These are phyloP conservation scores for Ulota crispa DNA, from an alignment of 225 moss, liverwort and hornwort species.

Conservation along the genomic window DNA sequence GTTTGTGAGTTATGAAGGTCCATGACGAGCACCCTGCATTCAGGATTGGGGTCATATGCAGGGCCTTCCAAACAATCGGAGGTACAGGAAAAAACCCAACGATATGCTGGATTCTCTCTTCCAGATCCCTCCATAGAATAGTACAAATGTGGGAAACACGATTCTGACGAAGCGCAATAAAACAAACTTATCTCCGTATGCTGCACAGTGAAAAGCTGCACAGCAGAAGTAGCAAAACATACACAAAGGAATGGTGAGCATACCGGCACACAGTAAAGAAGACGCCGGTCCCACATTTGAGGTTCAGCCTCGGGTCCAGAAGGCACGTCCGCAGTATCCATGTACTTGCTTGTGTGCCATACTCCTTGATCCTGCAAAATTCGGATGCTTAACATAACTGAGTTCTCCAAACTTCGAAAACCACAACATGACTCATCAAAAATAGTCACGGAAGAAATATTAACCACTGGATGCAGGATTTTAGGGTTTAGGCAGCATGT, in stretches of 20 bases:
- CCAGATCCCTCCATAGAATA: background rate
- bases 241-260: slow-evolving; percentile 7
- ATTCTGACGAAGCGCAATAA: background rate
- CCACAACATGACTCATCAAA: background rate
- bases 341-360: slow-evolving; percentile 87
- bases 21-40: background rate
- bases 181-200: background rate
- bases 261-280: slow-evolving; percentile 94
- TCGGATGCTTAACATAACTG: background rate
- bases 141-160: background rate
- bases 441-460: background rate
- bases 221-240: background rate
- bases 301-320: slow-evolving; percentile 42
- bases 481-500: slow-evolving; percentile 13
- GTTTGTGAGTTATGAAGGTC: background rate
- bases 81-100: background rate
- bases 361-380: slow-evolving; percentile 61
- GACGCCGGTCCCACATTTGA: slow-evolving; percentile 82
- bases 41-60: background rate
- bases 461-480: background rate
- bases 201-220: background rate
- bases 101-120: background rate
- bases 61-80: background rate
- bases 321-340: slow-evolving; percentile 64
- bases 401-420: background rate